Evolutionary conservation across 2,329 filamentous ascomycete species (phyloP), one percentile per base, ranked within the genome.

Genomic region (Bipolaris sorokiniana): DNA sequence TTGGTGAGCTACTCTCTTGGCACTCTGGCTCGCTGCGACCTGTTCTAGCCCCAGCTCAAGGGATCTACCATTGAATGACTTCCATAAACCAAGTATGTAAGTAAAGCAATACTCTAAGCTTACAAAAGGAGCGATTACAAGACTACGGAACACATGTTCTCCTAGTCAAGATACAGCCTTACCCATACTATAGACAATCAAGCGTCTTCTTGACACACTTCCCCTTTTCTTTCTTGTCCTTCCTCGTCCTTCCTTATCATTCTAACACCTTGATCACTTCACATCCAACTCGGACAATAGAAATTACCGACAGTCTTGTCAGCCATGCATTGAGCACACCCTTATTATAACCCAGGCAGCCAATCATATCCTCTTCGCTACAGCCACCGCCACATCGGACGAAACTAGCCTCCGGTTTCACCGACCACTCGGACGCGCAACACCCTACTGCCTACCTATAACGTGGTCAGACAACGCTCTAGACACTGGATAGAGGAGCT

Each of bases 331-430:
- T 11, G 7, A 16, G 10, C 34, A 47, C 53, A 56, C 48, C 41
- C 28, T 41, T 20, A 34, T 10, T n/a, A 1, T 7, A 41, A 13
- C 10, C 10, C n/a, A 7, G 16, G 16, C n/a, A 22, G 41, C 54
- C 53, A 62, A 55, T 55, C 50, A 55, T 33, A 11, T n/a, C 20
- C 16, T 22, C 38, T 6, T 54, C 48, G 61, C 59, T 62, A 65
- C 65, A 48, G 16, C 48, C 58, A 59, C 57, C 65, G 66, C 64
- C 68, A 67, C 65, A 66, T 55, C 69, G 69, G 70, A 57, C 48
- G 46, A 46, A 58, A 48, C 40, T 44, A 57, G 61, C 23, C 38
- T 16, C 68, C 68, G 65, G 63, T 36, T 40, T 36, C 5, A 51
- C 37, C 49, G 42, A 50, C 48, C 53, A 33, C 60, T 37, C 58